Base-by-base conservation (phyloP, 2,329 filamentous ascomycete species). In the Trichoderma sp. region DNA sequence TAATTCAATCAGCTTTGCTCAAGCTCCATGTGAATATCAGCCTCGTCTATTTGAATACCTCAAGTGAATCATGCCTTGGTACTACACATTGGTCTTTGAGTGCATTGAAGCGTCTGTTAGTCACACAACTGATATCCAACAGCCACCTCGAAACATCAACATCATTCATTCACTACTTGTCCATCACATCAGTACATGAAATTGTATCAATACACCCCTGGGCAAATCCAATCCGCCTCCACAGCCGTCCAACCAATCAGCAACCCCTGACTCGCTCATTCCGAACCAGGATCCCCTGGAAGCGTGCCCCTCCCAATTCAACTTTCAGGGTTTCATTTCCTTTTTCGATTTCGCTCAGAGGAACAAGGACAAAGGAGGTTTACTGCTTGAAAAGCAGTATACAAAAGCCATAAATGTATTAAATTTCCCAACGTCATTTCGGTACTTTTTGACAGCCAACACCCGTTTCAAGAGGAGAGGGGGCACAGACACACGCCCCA, bases 241-340 rank as follows among this genome's bases (percentile, higher is more conserved):
- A 39, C 64, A 58, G 58, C 49, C 54, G 4, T 16, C 26, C 54
- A 37, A 51, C 54, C 64, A 58, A 66, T 66, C 64, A 30, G 30
- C 43, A 66, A 28, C 1, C 51, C 64, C 28, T 66, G 37, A 24
- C 30, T 43, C n/a, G 21, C 11, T 24, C 14, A 21, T 18, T 34
- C 39, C 24, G 16, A 28, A 46, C 39, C 26, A n/a, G 63, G 63
- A 58, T 54, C 63, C 61, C 61, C 39, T 49, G 39, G 26, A 58
- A 34, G n/a, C 18, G 18, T 13, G 4, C 13, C 13, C 32, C 32
- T 34, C 32, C 49, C 16, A 39, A 34, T 43, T 43, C 46, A n/a
- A 49, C 13, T 5, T 24, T 24, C 37, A 30, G 37, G 37, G 37
- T 49, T 49, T 24, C 28, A n/a, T 28, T 46, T 46, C 24, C 24